These are phyloP conservation scores for Pseudotulostoma volvatum DNA, from an alignment of 495 filamentous ascomycete genomes.

Conservation along the genomic window DNA sequence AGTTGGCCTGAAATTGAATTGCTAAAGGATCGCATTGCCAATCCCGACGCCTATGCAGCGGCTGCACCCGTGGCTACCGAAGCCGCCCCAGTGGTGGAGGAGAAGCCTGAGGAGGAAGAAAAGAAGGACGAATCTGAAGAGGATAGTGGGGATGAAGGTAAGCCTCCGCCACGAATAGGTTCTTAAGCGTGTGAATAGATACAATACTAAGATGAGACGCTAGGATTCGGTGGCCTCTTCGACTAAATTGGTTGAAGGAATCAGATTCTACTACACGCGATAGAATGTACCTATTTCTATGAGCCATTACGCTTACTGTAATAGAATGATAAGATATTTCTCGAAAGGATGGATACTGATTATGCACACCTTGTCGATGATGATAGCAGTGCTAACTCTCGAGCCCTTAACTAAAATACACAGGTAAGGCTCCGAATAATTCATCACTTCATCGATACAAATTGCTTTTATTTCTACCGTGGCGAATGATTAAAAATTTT, in stretches of 20 bases:
- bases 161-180: neutral
- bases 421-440: no score
- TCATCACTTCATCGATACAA: neutral
- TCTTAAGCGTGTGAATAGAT: neutral
- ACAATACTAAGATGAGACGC: slow-evolving; percentile 9
- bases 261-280: slow-evolving; percentile 9
- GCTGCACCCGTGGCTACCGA: slow-evolving; percentile 54
- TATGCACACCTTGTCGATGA: no score
- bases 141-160: slow-evolving; percentile 27
- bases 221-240: slow-evolving; percentile 41
- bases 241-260: slow-evolving; percentile 27
- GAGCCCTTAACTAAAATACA: no score
- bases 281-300: slow-evolving; percentile 29
- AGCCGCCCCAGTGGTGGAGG: slow-evolving; percentile 27
- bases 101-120: slow-evolving; percentile 34
- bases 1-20: slow-evolving; percentile 91
- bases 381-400: no score
- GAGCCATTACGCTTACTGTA: slow-evolving; percentile 8
- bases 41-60: slow-evolving; percentile 84
- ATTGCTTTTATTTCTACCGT: slow-evolving; percentile 1
- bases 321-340: slow-evolving; percentile 3
- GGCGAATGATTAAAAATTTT: slow-evolving; percentile 43
- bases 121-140: slow-evolving; percentile 38
- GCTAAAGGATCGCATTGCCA: slow-evolving; percentile 97
- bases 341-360: neutral